phyloP scores from a whole-genome alignment of 2,329 filamentous ascomycete species.

The Colletotrichum karsti region DNA sequence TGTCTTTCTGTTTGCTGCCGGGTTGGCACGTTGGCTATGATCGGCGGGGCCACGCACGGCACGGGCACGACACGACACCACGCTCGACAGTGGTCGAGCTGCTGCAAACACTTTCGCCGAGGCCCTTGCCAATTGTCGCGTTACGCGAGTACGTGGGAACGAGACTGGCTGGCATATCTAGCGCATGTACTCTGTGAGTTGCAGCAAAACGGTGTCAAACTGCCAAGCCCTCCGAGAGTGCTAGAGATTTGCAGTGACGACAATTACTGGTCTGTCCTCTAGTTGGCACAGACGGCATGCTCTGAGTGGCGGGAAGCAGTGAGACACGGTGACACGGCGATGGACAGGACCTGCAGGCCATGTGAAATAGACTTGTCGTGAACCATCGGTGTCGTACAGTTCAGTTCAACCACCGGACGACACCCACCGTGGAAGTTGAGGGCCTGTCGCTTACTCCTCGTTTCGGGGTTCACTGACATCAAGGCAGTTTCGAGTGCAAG shows the following conservation, averaged over 20 bases:
- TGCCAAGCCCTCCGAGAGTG: conserved; percentile 24
- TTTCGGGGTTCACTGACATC: conserved; percentile 4
- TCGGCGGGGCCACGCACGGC: conserved; percentile 6
- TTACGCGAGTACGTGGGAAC: conserved; percentile 14
- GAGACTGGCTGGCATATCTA: conserved; percentile 6
- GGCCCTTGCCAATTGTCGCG: neutral
- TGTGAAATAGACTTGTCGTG: neutral
- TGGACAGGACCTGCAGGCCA: conserved; percentile 11
- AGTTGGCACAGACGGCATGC: conserved; percentile 12
- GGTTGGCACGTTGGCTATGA: conserved; percentile 14
- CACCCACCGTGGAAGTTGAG: neutral
- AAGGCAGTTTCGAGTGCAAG: neutral
- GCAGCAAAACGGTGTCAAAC: conserved; percentile 17
- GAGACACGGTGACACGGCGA: conserved; percentile 19
- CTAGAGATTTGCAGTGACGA: conserved; percentile 15
- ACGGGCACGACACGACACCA: conserved; percentile 2
- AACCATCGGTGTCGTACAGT: neutral
- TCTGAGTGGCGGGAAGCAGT: neutral
- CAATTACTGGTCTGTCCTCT: neutral
- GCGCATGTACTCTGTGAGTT: neutral
- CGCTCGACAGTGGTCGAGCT: conserved; percentile 6
- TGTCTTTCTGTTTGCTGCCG: neutral
- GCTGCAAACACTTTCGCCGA: conserved; percentile 16
- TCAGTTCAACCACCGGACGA: neutral
- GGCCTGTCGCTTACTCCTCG: neutral